Conservation (phyloP, 163 green algal species). For the Botryococcus braunii region DNA sequence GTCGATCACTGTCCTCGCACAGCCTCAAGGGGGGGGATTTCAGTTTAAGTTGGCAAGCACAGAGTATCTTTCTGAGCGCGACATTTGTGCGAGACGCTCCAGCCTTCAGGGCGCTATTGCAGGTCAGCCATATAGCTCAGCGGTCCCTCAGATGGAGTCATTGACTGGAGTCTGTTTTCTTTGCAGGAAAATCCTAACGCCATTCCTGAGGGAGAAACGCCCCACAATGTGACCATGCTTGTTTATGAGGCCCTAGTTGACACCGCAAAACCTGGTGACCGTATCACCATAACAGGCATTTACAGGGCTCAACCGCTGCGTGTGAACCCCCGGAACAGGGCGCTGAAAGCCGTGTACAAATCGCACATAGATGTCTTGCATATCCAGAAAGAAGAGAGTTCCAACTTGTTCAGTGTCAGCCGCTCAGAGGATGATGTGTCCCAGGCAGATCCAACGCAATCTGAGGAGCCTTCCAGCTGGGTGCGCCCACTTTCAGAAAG, state of each 20-base stretch:
- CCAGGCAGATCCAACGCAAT: no score
- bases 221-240: constrained; percentile 83
- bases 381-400: constrained; percentile 46
- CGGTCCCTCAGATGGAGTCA: no score
- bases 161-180: no score
- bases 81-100: no score
- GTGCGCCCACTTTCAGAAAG: no score
- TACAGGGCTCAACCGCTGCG: constrained; percentile 70
- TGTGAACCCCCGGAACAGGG: constrained; percentile 52
- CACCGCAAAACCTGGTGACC: constrained; percentile 73
- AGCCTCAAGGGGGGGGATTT: no score
- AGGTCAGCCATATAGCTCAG: no score
- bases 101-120: no score
- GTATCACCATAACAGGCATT: constrained; percentile 79
- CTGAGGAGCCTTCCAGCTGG: no score
- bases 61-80: no score
- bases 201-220: constrained; percentile 95
- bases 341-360: constrained; percentile 68
- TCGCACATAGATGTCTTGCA: constrained; percentile 94
- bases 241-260: constrained; percentile 88
- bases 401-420: constrained; percentile 10
- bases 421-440: not conserved
- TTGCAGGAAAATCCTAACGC: constrained; percentile 90
- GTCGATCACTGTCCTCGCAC: no score
- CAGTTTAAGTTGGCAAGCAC: no score